Base-by-base conservation (phyloP, 2,329 filamentous ascomycete genomes). In the Calonectria leucothoes region DNA sequence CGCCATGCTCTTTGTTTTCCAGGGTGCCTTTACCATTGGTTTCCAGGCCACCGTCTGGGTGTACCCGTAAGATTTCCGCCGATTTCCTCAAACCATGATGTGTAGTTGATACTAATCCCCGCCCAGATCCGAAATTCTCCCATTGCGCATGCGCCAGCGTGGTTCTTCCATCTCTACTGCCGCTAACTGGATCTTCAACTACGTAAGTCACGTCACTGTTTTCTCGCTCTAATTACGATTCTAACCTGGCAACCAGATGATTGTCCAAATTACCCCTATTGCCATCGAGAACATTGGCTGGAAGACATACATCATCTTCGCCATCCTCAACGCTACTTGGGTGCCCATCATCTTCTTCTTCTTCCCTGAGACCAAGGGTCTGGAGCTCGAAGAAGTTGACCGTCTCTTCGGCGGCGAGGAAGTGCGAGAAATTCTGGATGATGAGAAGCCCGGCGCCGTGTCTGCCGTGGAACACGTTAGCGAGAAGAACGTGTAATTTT, bases 241-340 rank as follows among this genome's bases (percentile, higher is more conserved):
- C 20, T 39, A 0, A 6, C 4, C 8, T 7, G 0, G 5, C 1
- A 15, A 15, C n/a, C 0, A 73, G 74, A 76, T 74, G 73, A 69
- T 71, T 17, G 76, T 77, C 0, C 76, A 77, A 55, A 77, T 77
- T n/a, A 77, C 76, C 6, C 76, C 76, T 2, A 76, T 77, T 8
- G 75, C 76, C 0, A 77, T 77, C 31, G 72, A 76, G 10, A 87
- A 89, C 27, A 91, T 85, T 8, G 84, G 83, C 15, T 89, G 84
- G 78, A 86, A 87, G 23, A 88, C 87, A 6, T 92, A 85, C 1
- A 83, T 85, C 68, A 87, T 86, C 73, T 92, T 89, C 79, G 87
- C 88, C 3, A 84, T 87, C 8, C 84, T 89, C 2, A 78, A 78
- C 31, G 27, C 72, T 7, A 45, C 69, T 3, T 78, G 66, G 63